These are phyloP conservation scores for Auricularia cornea DNA, from an alignment of 768 basidiomycete genomes.

Conservation along the genomic window DNA sequence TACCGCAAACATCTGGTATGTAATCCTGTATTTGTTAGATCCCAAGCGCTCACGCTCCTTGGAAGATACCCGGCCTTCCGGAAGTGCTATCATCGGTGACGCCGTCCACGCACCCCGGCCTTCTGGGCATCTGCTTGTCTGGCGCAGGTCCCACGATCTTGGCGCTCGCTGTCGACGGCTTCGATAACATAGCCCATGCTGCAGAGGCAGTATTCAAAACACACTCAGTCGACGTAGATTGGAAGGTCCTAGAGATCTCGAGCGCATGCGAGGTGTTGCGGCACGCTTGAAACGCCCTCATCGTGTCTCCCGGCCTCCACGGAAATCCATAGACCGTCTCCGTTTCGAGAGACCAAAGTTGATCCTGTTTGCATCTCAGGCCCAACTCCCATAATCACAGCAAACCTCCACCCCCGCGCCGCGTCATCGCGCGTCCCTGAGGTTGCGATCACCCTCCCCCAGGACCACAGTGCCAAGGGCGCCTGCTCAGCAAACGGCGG, in stretches of 20 bases:
- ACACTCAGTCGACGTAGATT: constrained; percentile 75
- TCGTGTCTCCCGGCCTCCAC: too few relatives aligned
- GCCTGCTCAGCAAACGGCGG: too few relatives aligned
- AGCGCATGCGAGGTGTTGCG: neutral
- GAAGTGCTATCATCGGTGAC: constrained; percentile 87
- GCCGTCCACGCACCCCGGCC: constrained; percentile 82
- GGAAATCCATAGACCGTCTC: too few relatives aligned
- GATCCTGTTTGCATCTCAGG: neutral
- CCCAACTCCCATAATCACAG: too few relatives aligned
- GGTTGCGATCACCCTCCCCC: too few relatives aligned
- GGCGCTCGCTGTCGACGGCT: constrained; percentile 81
- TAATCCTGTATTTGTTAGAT: constrained; percentile 7
- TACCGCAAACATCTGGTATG: constrained; percentile 81
- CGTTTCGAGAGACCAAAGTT: too few relatives aligned
- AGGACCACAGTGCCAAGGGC: too few relatives aligned
- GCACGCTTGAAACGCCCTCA: too few relatives aligned
- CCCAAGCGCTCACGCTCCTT: neutral
- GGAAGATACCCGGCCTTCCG: constrained; percentile 89
- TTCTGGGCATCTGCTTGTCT: constrained; percentile 94
- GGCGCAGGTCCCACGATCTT: constrained; percentile 97
- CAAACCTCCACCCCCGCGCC: too few relatives aligned
- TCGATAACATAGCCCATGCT: constrained; percentile 76
- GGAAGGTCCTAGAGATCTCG: constrained; percentile 70
- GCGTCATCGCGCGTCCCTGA: too few relatives aligned
- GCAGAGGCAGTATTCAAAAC: constrained; percentile 65